Conservation (phyloP, 2,329 filamentous ascomycete species). For the Alternaria brassicae region DNA sequence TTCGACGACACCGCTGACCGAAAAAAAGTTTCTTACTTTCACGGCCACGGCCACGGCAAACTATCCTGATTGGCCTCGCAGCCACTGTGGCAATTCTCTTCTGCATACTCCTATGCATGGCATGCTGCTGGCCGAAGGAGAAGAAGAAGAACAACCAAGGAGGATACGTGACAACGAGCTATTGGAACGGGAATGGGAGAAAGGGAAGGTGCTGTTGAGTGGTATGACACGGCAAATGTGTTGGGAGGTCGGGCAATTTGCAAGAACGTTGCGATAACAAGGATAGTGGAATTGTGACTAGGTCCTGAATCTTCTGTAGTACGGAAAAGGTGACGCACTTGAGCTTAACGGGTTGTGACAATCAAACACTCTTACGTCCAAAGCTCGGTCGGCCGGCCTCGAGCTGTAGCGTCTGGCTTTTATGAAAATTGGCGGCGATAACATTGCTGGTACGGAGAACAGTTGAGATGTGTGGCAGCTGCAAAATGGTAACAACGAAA, state of each 20-base stretch:
- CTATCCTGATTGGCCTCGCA: background rate
- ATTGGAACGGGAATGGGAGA: background rate
- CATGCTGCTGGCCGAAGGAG: conserved; percentile 1
- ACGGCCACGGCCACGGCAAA: background rate
- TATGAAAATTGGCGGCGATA: background rate
- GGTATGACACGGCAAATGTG: too few relatives aligned
- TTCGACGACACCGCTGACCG: background rate
- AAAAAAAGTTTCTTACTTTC: background rate
- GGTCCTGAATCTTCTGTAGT: too few relatives aligned
- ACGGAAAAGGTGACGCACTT: too few relatives aligned
- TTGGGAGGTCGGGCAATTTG: background rate
- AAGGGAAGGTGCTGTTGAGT: background rate
- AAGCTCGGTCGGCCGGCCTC: background rate
- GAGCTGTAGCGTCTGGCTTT: background rate
- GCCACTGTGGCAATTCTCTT: background rate
- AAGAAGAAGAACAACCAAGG: background rate
- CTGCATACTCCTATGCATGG: background rate
- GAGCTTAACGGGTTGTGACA: too few relatives aligned
- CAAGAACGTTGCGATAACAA: too few relatives aligned
- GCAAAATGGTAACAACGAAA: background rate
- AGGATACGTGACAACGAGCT: background rate
- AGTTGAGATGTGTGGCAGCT: background rate
- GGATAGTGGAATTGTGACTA: background rate
- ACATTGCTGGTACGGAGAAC: background rate
- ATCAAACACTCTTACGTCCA: too few relatives aligned